phyloP scores from a whole-genome alignment of 805 yeast species.

The Lipomyces kockii region DNA sequence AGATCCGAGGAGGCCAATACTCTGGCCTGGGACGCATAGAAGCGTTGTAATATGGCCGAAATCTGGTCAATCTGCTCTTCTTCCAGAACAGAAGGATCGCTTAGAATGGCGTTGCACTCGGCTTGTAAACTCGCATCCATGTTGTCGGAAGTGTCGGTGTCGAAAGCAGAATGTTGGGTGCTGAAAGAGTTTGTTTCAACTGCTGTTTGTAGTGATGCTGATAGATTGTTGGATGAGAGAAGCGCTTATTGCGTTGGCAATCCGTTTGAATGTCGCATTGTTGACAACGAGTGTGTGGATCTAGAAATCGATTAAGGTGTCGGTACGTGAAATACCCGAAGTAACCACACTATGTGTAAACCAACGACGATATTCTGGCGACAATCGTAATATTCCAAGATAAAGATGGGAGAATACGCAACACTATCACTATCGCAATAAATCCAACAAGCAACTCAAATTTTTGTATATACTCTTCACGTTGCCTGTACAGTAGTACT shows the following conservation, averaged over 20 bases:
- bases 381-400: too few species aligned
- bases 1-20: constrained; percentile 28
- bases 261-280: background rate
- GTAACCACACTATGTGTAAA: background rate
- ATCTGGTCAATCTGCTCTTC: constrained; percentile 34
- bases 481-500: background rate
- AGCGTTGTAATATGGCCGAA: constrained; percentile 11
- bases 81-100: constrained; percentile 31
- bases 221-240: background rate
- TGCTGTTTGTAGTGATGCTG: background rate
- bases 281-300: background rate
- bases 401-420: background rate
- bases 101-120: constrained; percentile 27
- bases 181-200: background rate
- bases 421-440: background rate
- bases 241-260: background rate
- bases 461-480: background rate
- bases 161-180: background rate
- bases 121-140: constrained; percentile 16
- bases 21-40: constrained; percentile 22
- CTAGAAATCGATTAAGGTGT: background rate
- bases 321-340: background rate
- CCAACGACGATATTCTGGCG: background rate
- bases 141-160: background rate
- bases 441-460: background rate